Evolutionary conservation across 78 protist genomes (phyloP), one percentile per base, ranked within the genome.

Genomic region (Anaeramoeba flamelloides): DNA sequence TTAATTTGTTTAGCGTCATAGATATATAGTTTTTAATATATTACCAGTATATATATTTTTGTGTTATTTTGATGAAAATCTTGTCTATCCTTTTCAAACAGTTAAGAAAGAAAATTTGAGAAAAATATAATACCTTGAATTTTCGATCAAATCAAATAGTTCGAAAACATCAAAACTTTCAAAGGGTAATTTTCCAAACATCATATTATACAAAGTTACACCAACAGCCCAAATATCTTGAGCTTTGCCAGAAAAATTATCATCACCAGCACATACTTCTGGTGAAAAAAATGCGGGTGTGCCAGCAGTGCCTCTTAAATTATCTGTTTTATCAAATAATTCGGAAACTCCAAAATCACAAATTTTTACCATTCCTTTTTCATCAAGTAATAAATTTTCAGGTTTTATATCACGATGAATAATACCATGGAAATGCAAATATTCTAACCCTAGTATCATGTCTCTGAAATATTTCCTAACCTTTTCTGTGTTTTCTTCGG

Each of bases 161-260:
- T n/a, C n/a, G n/a, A n/a, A n/a, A n/a, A n/a, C n/a, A n/a, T n/a
- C n/a, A n/a, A n/a, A n/a, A n/a, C n/a, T n/a, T n/a, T n/a, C n/a
- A n/a, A 86, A 88, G 22, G 90, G 90, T 22, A 53, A 74, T 53
- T 1, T 2, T 3, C 87, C 90, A 81, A 74, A 39, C 32, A 34
- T 39, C 32, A 84, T 0, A 40, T 2, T 0, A 76, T 8, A 88
- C 34, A 88, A 26, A 3, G 89, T 88, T 32, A 86, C 83, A 32
- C 90, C 90, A 4, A 82, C 40, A 2, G 90, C 90, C 90, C 90
- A 88, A n/a, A 88, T 36, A 40, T 88, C 90, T 31, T 30, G 3
- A 12, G 34, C 75, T 12, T 12, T 1, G 0, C 82, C 82, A 65
- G n/a, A 65, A 31, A 31, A 65, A 65, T 31, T n/a, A 65, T 31